Conservation (phyloP, 345 rosid species). For the Populus tremula region DNA sequence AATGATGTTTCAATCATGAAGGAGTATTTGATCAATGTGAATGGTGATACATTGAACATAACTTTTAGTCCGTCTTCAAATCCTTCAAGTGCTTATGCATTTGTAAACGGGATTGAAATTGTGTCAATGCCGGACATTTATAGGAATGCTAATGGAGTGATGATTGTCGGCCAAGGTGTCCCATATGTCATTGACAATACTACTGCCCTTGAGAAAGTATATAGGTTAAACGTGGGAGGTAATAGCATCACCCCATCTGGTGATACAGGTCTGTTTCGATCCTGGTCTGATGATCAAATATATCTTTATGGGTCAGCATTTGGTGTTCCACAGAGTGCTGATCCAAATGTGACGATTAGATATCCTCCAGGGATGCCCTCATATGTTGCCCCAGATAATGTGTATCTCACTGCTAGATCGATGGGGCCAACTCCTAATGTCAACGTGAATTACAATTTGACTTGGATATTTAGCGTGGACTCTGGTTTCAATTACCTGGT, state of each 20-base stretch:
- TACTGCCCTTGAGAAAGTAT: conserved; percentile 83
- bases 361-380: conserved; percentile 51
- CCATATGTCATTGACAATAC: conserved; percentile 46
- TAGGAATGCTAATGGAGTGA: conserved; percentile 43
- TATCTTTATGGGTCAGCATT: conserved; percentile 56
- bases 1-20: conserved; percentile 58
- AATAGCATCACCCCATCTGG: conserved; percentile 67
- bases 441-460: conserved; percentile 61
- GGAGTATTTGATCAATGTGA: conserved; percentile 70
- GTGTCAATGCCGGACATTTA: conserved; percentile 90
- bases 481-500: conserved; percentile 72
- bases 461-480: conserved; percentile 83
- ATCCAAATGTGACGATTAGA: conserved; percentile 39
- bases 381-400: conserved; percentile 62
- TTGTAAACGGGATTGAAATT: conserved; percentile 93
- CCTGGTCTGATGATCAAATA: conserved; percentile 74
- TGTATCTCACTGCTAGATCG: conserved; percentile 72
- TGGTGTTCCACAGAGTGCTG: conserved; percentile 52
- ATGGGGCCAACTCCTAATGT: conserved; percentile 60
- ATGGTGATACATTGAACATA: conserved; percentile 47
- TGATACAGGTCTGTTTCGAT: conserved; percentile 76
- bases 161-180: conserved; percentile 40
- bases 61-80: conserved; percentile 61
- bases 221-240: conserved; percentile 86
- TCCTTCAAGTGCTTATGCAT: conserved; percentile 55